Percentiles rank a stretch among this genome's conserved stretches.
phyloP scores from a whole-genome alignment of 2,329 filamentous ascomycete genomes.

The Pyrenophora seminiperda region DNA sequence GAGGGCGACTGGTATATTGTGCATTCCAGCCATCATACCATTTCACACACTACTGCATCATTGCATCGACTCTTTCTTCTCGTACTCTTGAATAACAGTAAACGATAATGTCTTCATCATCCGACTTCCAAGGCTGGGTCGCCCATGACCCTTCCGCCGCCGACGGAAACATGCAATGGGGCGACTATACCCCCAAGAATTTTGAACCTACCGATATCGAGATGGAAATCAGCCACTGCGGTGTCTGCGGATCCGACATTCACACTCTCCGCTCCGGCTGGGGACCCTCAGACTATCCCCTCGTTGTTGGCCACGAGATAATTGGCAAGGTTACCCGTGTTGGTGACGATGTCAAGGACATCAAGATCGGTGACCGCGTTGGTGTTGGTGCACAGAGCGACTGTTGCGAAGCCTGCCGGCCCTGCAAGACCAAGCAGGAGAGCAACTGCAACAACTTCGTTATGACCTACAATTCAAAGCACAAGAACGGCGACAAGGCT shows the following conservation, averaged over 20 bases:
- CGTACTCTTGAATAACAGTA: background rate
- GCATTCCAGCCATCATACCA: background rate
- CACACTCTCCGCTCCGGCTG: constrained; percentile 50
- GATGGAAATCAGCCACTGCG: constrained; percentile 49
- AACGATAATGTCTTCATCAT: constrained; percentile 27
- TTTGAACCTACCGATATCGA: constrained; percentile 69
- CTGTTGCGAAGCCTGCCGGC: constrained; percentile 55
- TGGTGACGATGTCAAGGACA: constrained; percentile 51
- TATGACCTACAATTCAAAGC: constrained; percentile 55
- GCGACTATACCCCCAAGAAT: constrained; percentile 51
- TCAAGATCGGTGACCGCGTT: constrained; percentile 66
- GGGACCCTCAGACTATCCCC: constrained; percentile 57
- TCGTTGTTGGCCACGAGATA: constrained; percentile 51
- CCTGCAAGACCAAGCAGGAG: constrained; percentile 53
- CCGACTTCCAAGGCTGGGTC: constrained; percentile 62
- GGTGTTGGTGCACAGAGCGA: constrained; percentile 58
- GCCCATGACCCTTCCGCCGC: constrained; percentile 56
- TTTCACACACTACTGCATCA: background rate
- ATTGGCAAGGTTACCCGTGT: constrained; percentile 47
- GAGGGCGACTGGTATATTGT: background rate
- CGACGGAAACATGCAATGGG: constrained; percentile 62
- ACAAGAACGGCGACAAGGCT: constrained; percentile 63
- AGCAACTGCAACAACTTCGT: constrained; percentile 53
- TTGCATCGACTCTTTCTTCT: background rate
- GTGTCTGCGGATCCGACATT: constrained; percentile 45